A percentile compares a stretch with the other conserved stretches of the same genome.
Evolutionary conservation across 2,329 filamentous ascomycete species (phyloP).

Genomic region (Paraconiothyrium brasiliense): DNA sequence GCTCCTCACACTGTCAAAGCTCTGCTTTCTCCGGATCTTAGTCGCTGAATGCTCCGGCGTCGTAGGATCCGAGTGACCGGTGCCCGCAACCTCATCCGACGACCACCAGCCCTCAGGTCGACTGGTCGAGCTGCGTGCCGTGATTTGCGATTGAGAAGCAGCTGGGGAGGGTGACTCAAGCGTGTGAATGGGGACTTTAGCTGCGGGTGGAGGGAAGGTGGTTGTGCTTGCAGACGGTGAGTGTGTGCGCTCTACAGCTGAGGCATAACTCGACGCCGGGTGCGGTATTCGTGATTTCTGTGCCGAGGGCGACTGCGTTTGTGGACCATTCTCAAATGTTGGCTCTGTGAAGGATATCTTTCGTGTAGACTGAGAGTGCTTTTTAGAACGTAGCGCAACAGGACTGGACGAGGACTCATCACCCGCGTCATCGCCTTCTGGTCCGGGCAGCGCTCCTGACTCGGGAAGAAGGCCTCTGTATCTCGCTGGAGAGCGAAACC

Average conservation of each 20-base stretch:
- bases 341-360: constrained; percentile 22
- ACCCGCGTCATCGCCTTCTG: constrained; percentile 37
- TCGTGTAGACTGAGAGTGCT: constrained; percentile 34
- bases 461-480: constrained; percentile 40
- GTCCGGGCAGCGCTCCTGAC: constrained; percentile 28
- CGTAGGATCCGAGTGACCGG: constrained; percentile 32
- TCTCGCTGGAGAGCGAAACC: constrained; percentile 40
- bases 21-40: constrained; percentile 22
- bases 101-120: constrained; percentile 53
- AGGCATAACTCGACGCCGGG: constrained; percentile 24
- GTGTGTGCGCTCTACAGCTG: constrained; percentile 27
- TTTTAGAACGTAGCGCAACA: constrained; percentile 24
- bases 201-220: constrained; percentile 34
- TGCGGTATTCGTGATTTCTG: constrained; percentile 32
- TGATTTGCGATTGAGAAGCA: constrained; percentile 40
- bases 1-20: constrained; percentile 40
- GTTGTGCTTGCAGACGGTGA: constrained; percentile 31
- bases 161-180: constrained; percentile 27
- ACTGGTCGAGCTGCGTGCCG: constrained; percentile 40
- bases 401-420: constrained; percentile 41
- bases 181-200: constrained; percentile 32
- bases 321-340: constrained; percentile 15
- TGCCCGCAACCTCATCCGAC: constrained; percentile 48
- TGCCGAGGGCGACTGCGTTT: constrained; percentile 27
- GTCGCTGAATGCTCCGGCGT: constrained; percentile 26